Evolutionary conservation across 768 basidiomycete species (phyloP), one percentile per base, ranked within the genome.

Genomic region (Pisolithus sp.): DNA sequence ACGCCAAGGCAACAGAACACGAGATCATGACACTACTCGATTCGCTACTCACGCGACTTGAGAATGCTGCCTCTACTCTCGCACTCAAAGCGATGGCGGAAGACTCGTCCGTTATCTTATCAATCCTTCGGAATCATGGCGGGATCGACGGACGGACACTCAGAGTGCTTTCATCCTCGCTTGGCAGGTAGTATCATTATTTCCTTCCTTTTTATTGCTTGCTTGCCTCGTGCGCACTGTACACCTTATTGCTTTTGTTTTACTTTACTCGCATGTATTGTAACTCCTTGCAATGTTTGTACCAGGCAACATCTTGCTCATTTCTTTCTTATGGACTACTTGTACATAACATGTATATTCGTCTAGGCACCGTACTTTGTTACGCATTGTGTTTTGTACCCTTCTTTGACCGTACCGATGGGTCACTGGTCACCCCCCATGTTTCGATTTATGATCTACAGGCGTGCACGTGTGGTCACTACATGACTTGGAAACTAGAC

Each of bases 11-110:
- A 58, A 74, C 79, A 26, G 91, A 93, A 57, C 67, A 75, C 17
- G 88, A 94, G 53, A 68, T 93, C 48, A 78, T 83, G 68, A 68
- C 78, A 53, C 69, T 90, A n/a, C 73, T 96, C 30, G 87, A 93
- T 58, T 88, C 84, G 12, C 63, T 95, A 48, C 74, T 85, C 28
- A 70, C 80, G 7, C 76, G 93, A 40, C 82, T 93, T 49, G 84
- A 89, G 63, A 93, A 93, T 62, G 79, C 86, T 2, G 68, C 82
- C 24, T 63, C 70, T 34, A 62, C 72, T 41, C 61, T 68, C 46
- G 38, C 56, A 20, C 31, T 59, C 52, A 15, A 40, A 36, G 39
- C 41, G 43, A 5, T 56, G 47, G 47, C 36, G 23, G 57, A 61
- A 8, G 54, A 56, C 2, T 48, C 59, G 7, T 53, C 62, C 17